phyloP scores from a whole-genome alignment of 1,284 basidiomycete genomes.

The Ustilago nuda region DNA sequence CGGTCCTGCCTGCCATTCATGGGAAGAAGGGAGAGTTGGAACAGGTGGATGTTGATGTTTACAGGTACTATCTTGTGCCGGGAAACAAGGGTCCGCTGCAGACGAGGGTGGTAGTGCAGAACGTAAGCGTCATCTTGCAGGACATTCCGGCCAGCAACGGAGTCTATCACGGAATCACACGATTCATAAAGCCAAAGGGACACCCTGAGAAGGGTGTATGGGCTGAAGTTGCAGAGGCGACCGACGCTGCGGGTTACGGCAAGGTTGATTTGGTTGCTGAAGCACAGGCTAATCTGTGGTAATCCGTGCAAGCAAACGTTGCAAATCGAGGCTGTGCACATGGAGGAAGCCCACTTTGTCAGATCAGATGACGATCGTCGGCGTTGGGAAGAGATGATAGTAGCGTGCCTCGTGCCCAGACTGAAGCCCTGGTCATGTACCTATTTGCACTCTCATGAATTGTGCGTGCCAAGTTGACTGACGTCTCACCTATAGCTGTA shows the following conservation, averaged over 20 bases:
- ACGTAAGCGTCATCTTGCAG: conserved; percentile 71
- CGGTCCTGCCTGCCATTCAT: conserved; percentile 43
- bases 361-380: too few relatives aligned
- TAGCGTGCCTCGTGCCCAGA: too few relatives aligned
- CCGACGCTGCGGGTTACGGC: conserved; percentile 43
- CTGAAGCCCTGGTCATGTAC: too few relatives aligned
- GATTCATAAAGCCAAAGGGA: conserved; percentile 50
- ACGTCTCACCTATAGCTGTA: too few relatives aligned
- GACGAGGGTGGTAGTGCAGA: conserved; percentile 75
- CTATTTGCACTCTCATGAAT: too few relatives aligned
- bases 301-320: not conserved
- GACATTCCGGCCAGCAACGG: conserved; percentile 77
- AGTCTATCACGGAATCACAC: conserved; percentile 74
- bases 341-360: too few relatives aligned
- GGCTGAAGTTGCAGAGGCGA: conserved; percentile 37
- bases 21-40: conserved; percentile 49
- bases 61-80: conserved; percentile 55
- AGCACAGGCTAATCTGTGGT: conserved; percentile 30
- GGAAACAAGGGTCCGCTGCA: conserved; percentile 69
- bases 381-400: too few relatives aligned
- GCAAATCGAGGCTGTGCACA: too few relatives aligned
- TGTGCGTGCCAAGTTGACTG: too few relatives aligned
- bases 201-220: conserved; percentile 50
- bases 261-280: conserved; percentile 40
- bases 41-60: conserved; percentile 54